A percentile compares a stretch with the other conserved stretches of the same genome.
These are phyloP conservation scores for Isochrysis galbana DNA, from an alignment of 78 protist species.

Conservation along the genomic window DNA sequence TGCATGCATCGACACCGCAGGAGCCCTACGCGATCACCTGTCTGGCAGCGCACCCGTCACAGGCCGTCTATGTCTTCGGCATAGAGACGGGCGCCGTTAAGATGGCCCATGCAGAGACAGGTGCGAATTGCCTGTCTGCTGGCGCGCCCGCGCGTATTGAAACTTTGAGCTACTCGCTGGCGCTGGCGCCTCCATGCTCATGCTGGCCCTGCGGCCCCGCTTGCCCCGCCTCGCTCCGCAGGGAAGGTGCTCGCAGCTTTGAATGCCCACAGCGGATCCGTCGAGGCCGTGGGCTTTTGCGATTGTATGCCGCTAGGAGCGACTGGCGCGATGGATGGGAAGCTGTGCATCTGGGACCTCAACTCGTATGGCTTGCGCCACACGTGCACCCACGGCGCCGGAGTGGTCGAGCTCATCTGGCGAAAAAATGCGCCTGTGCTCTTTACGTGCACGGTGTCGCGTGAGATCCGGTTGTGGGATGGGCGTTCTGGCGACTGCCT, in stretches of 20 bases:
- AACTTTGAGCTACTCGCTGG: too few relatives aligned
- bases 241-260: background rate
- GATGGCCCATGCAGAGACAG: background rate
- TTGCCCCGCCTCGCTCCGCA: background rate
- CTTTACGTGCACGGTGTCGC: background rate
- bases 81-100: background rate
- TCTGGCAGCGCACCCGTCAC: background rate
- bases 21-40: background rate
- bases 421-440: background rate
- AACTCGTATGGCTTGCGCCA: background rate
- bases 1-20: background rate
- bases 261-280: background rate
- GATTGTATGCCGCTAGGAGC: background rate
- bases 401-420: background rate
- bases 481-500: background rate
- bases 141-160: too few relatives aligned
- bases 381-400: background rate
- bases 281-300: conserved; percentile 12
- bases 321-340: background rate
- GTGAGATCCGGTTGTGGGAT: conserved; percentile 24
- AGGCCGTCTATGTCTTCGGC: conserved; percentile 2
- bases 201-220: background rate
- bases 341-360: conserved; percentile 27
- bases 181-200: too few relatives aligned
- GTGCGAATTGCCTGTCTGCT: too few relatives aligned